phyloP scores from a whole-genome alignment of 2,329 filamentous ascomycete genomes.

The Ambrosiella beaveri region DNA sequence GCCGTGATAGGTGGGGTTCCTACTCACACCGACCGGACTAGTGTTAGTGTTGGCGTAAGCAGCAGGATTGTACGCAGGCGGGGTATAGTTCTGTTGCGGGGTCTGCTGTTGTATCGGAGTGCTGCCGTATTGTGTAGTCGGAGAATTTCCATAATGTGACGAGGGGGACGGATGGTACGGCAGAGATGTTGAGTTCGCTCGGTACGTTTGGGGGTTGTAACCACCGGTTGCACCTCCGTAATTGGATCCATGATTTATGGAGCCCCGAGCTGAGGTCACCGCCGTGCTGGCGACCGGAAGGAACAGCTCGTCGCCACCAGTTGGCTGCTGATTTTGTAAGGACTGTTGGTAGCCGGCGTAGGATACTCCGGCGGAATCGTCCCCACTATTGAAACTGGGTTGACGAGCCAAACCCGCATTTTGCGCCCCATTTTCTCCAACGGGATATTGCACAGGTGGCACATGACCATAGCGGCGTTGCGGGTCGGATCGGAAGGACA shows the following conservation, averaged over 20 bases:
- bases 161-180: conserved; percentile 16
- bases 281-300: conserved; percentile 9
- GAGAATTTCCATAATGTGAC: conserved; percentile 7
- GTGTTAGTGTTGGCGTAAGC: conserved; percentile 33
- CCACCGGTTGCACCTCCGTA: conserved; percentile 10
- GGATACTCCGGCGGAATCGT: conserved; percentile 37
- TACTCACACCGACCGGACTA: conserved; percentile 23
- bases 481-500: conserved; percentile 48
- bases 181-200: conserved; percentile 7
- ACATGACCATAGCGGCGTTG: conserved; percentile 49
- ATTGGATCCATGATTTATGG: conserved; percentile 15
- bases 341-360: conserved; percentile 18
- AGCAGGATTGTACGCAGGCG: conserved; percentile 41
- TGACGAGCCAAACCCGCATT: conserved; percentile 31
- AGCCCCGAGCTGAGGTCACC: conserved; percentile 12
- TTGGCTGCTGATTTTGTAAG: conserved; percentile 10
- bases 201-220: conserved; percentile 10
- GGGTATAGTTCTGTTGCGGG: conserved; percentile 47
- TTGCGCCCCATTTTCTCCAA: conserved; percentile 20
- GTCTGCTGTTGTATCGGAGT: conserved; percentile 10
- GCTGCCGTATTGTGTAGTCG: conserved; percentile 4
- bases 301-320: conserved; percentile 9
- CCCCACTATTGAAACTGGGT: conserved; percentile 60
- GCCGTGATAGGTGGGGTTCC: conserved; percentile 33
- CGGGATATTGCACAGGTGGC: conserved; percentile 46